phyloP scores from a whole-genome alignment of 148 eudicot species.

The Talinum fruticosum region DNA sequence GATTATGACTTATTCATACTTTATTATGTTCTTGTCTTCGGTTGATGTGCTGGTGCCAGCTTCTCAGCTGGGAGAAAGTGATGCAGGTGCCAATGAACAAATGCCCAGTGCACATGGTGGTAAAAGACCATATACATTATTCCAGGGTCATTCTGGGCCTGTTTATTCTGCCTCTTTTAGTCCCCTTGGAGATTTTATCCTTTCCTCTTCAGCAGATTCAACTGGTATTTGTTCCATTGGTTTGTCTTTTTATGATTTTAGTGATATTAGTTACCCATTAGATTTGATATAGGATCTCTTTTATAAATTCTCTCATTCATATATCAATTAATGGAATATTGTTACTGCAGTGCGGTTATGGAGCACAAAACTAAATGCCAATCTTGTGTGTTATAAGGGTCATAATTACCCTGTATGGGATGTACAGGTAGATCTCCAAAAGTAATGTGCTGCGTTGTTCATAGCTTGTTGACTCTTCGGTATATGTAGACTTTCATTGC shows the following conservation, averaged over 20 bases:
- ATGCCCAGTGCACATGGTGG: constrained; percentile 42
- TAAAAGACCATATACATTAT: constrained; percentile 73
- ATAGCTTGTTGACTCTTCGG: not conserved
- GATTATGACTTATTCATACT: constrained; percentile 5
- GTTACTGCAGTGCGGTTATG: constrained; percentile 80
- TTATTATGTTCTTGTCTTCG: not conserved
- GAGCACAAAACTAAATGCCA: constrained; percentile 93
- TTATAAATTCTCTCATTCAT: too few species aligned
- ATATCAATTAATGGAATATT: constrained; percentile 7
- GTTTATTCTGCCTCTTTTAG: constrained; percentile 86
- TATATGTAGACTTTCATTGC: not conserved
- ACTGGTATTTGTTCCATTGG: constrained; percentile 51
- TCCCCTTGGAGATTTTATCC: constrained; percentile 87
- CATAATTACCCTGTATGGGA: constrained; percentile 99
- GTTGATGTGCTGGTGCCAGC: constrained; percentile 38
- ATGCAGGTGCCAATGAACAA: constrained; percentile 47
- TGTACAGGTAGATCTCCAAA: constrained; percentile 63
- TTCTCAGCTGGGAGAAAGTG: constrained; percentile 57
- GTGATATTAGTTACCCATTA: not conserved
- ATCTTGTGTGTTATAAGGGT: constrained; percentile 99
- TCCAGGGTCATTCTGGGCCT: constrained; percentile 96
- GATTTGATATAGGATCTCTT: not conserved
- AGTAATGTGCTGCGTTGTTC: not conserved
- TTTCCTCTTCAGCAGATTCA: constrained; percentile 96
- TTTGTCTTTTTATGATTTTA: constrained; percentile 6